phyloP scores from a whole-genome alignment of 352 stramenopile species.

The Phytophthora cryptogea region DNA sequence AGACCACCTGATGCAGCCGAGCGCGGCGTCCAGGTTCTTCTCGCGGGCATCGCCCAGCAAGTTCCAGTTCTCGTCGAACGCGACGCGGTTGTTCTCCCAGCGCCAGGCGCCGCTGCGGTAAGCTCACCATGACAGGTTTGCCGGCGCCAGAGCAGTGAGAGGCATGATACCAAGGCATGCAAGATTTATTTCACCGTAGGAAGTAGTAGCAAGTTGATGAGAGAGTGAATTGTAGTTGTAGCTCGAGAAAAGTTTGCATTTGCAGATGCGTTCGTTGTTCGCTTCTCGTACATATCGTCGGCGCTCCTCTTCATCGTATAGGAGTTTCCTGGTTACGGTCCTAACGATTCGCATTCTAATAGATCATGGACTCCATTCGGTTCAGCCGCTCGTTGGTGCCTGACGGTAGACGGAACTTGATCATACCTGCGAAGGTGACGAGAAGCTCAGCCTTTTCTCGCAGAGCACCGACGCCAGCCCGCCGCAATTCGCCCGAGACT shows the following conservation, averaged over 20 bases:
- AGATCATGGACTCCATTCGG: conserved; percentile 90
- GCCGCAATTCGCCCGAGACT: conserved; percentile 56
- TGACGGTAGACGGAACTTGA: conserved; percentile 85
- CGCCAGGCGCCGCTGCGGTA: conserved; percentile 46
- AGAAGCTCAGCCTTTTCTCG: conserved; percentile 81
- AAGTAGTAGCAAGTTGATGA: conserved; percentile 25
- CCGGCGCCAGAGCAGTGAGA: conserved; percentile 1
- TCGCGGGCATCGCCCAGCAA: conserved; percentile 55
- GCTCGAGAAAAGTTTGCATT: conserved; percentile 28
- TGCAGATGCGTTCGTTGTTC: conserved; percentile 18
- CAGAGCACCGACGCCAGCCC: conserved; percentile 50
- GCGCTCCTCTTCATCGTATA: background rate
- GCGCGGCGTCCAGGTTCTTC: conserved; percentile 18
- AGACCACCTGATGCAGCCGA: conserved; percentile 9
- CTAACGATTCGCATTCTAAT: conserved; percentile 41
- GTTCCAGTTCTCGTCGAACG: conserved; percentile 46
- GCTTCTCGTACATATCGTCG: background rate
- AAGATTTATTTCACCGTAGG: conserved; percentile 35
- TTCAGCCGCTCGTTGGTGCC: conserved; percentile 86
- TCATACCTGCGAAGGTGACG: conserved; percentile 88
- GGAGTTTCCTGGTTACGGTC: conserved; percentile 1
- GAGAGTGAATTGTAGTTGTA: conserved; percentile 38
- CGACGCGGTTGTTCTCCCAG: conserved; percentile 50
- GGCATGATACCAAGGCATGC: conserved; percentile 18
- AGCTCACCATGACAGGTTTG: conserved; percentile 20